These are phyloP conservation scores for Sporisorium reilianum DNA, from an alignment of 1,284 basidiomycete genomes.

Conservation along the genomic window DNA sequence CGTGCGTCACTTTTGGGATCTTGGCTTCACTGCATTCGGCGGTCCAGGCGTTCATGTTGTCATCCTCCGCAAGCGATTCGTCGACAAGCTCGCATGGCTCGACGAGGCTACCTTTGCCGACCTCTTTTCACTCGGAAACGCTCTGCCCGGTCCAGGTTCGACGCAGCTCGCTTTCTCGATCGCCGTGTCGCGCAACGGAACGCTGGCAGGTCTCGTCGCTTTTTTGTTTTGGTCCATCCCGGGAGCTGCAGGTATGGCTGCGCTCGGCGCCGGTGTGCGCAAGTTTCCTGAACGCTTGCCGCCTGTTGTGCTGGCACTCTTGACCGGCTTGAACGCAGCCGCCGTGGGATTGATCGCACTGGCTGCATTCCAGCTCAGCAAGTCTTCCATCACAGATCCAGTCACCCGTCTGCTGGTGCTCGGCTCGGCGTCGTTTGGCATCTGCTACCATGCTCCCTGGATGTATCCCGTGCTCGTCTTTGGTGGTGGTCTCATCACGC, in stretches of 20 bases:
- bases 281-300: constrained; percentile 73
- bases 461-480: constrained; percentile 71
- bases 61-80: constrained; percentile 55
- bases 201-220: constrained; percentile 68
- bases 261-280: constrained; percentile 73
- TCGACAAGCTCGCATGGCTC: constrained; percentile 58
- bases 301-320: constrained; percentile 73
- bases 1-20: constrained; percentile 52
- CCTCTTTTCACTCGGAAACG: constrained; percentile 72
- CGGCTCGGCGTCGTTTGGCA: constrained; percentile 72
- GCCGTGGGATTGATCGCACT: constrained; percentile 75
- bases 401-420: constrained; percentile 73
- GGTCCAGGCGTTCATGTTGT: constrained; percentile 50
- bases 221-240: constrained; percentile 72
- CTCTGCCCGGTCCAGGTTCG: constrained; percentile 71
- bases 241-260: constrained; percentile 74
- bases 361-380: constrained; percentile 74
- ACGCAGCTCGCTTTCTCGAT: constrained; percentile 71
- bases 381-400: constrained; percentile 73
- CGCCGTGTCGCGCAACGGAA: constrained; percentile 69
- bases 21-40: constrained; percentile 54
- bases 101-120: constrained; percentile 66
- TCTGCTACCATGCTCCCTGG: constrained; percentile 72
- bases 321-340: constrained; percentile 75
- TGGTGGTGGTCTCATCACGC: constrained; percentile 66